phyloP scores from a whole-genome alignment of 768 basidiomycete species.

The Psilocybe cubensis region DNA sequence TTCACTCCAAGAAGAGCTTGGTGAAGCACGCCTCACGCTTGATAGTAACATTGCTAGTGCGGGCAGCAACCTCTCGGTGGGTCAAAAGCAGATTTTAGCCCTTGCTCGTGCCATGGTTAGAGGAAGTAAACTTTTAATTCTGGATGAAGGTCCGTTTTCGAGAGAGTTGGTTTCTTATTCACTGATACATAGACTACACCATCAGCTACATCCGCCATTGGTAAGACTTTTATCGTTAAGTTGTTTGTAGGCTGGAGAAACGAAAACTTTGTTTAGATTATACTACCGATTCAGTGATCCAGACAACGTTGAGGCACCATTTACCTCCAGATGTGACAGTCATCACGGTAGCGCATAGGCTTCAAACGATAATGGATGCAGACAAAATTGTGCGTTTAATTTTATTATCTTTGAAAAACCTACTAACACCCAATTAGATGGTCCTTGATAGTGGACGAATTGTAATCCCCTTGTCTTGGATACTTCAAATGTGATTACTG shows the following conservation, averaged over 20 bases:
- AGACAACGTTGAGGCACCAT: constrained; percentile 68
- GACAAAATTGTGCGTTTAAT: constrained; percentile 43
- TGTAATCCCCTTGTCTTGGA: constrained; percentile 19
- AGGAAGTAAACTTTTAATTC: constrained; percentile 58
- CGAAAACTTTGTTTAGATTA: constrained; percentile 51
- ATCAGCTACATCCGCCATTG: constrained; percentile 36
- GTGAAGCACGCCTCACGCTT: constrained; percentile 51
- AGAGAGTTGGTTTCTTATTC: not conserved
- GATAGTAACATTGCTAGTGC: constrained; percentile 52
- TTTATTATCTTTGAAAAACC: not conserved
- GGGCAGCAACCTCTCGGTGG: constrained; percentile 74
- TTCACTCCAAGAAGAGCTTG: constrained; percentile 40
- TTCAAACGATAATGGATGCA: constrained; percentile 70
- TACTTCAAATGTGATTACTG: not conserved
- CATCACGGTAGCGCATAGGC: constrained; percentile 69
- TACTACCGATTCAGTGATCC: constrained; percentile 69
- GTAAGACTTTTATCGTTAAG: not conserved
- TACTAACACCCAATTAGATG: constrained; percentile 29
- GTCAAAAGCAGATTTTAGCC: constrained; percentile 75
- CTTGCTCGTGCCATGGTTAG: constrained; percentile 65
- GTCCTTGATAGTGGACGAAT: constrained; percentile 49
- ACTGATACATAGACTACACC: not conserved
- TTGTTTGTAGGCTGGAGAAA: too few species aligned
- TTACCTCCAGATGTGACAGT: constrained; percentile 61
- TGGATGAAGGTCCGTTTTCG: constrained; percentile 38